Base-by-base conservation (phyloP, 495 filamentous ascomycete genomes). In the Ramalina peruviana region DNA sequence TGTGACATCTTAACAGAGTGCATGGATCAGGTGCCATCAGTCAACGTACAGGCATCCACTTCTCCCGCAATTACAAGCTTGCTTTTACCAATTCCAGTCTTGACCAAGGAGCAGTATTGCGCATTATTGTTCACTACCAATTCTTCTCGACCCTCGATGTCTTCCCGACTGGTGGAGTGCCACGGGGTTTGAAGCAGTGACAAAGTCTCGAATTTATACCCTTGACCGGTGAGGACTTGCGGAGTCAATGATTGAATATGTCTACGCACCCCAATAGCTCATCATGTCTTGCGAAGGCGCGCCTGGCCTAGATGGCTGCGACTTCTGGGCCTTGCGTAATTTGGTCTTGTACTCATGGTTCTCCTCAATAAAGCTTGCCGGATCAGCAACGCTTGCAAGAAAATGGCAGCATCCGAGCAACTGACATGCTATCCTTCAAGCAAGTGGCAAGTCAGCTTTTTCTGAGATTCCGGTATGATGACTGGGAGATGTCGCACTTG, bases 191-290 rank as follows among this genome's bases (percentile, higher is more conserved):
- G 79, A 3, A 97, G 64, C 15, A 89, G 76, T 30, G 78, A 82
- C 1, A 99, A 64, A 1, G 85, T 82, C 63, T 99, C 92, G 57
- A 99, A 99, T 63, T 97, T 97, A 68, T 97, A 97, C 19, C 92
- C 88, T 92, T 54, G 6, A 40, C 6, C 20, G 4, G 20, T 65
- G 58, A 58, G 54, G 57, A 49, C 7, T 54, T 3, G 36, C 48
- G 43, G 13, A 51, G 19, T 20, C 4, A 5, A 40, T 43, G 11
- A 19, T 36, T n/a, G 15, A 3, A n/a, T 27, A 27, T 44, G 17
- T 20, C 17, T 19, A 36, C 55, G 12, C 63, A 79, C 76, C 76
- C 75, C 75, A 79, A 55, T 74, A 80, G 52, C 77, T 76, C 78
- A 85, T 81, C 56, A 78, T 59, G 41, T 81, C 74, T 60, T 83